Evolutionary conservation across 2,329 filamentous ascomycete genomes (phyloP), one percentile per base, ranked within the genome.

Genomic region (Tympanopsis confertula): DNA sequence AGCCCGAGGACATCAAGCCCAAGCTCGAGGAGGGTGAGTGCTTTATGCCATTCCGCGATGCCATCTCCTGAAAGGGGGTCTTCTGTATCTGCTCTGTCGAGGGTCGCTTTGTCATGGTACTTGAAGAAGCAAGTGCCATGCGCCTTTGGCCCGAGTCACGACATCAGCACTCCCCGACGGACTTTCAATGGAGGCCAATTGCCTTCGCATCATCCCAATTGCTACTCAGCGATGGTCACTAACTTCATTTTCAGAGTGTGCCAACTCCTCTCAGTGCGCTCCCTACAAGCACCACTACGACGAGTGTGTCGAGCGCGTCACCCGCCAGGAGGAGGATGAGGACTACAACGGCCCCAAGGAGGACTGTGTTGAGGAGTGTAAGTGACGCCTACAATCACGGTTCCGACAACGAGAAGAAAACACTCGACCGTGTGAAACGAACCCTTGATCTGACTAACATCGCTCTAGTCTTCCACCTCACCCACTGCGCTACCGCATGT

Each of bases 281-380:
- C 80, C 82, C 42, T 75, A 77, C 57, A 98, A 96, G 79, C 89
- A 96, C 74, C 91, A 98, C 75, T 96, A 83, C 62, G 89, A 96
- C 49, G 86, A 95, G 68, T 98, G 91, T 63, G 87, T 89, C 52
- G 88, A 94, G 76, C 87, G 91, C 54, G 91, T 98, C 51, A 86
- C 79, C 43, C 56, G 56, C 42, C 59, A 64, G 48, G 53, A 70
- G 51, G 77, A 86, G 55, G 75, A 82, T 50, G 74, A 81, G 47
- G 78, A 82, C 51, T 71, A 73, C 63, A 78, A 80, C 65, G 80
- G 69, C 39, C 68, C 80, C 52, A 78, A 84, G 55, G 91, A 98
- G 75, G 88, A 96, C 70, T 98, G 91, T 56, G 86, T 96, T 50
- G 91, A 98, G 73, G 91, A 98, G 73, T 98, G 91, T 96, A 82